Base-by-base conservation (phyloP, 2,329 filamentous ascomycete genomes). In the Pestalotiopsis sp. region DNA sequence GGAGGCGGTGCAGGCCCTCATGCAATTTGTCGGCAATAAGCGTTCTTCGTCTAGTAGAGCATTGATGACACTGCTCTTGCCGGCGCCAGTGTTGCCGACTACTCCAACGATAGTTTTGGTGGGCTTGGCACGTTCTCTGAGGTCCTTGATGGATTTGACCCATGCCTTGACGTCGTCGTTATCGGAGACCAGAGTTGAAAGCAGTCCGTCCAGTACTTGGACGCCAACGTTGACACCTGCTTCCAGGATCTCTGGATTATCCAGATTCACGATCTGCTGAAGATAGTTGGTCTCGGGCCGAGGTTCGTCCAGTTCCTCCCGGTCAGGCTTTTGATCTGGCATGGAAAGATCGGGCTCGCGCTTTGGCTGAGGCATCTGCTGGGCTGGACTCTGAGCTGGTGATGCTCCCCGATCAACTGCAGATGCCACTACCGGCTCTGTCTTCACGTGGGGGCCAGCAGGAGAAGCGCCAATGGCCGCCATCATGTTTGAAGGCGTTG, bases 1-100 rank as follows among this genome's bases (percentile, higher is more conserved):
- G 20, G 72, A 75, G 2, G 76, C 74, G 61, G 76, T 77, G 39
- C 75, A 76, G 20, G 74, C 75, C 17, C 76, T 71, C 17, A 77
- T 25, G 61, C 88, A 88, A 65, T 74, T 80, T 0, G 80, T 82
- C 0, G 78, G 81, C 0, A 81, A 69, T 9, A 82, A 71, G 11
- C 36, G 25, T 23, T 83, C 82, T 49, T 77, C 75, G 13, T 66
- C 70, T 20, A 72, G 59, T n/a, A 75, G 57, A 2, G 71, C 70
- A 65, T 75, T 75, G 45, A 75, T 73, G 14, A 75, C 60, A 11
- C 72, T 73, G 63, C 73, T 75, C 49, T 75, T 75, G 17, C 74
- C 73, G 1, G 71, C 67, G 1, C 73, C 73, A 14, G 74, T 75
- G 39, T 41, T 41, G 9, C 74, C 74, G 36, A 75, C 68, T 2